phyloP scores from a whole-genome alignment of 1,284 basidiomycete genomes.

The Pyrrhoderma noxium region DNA sequence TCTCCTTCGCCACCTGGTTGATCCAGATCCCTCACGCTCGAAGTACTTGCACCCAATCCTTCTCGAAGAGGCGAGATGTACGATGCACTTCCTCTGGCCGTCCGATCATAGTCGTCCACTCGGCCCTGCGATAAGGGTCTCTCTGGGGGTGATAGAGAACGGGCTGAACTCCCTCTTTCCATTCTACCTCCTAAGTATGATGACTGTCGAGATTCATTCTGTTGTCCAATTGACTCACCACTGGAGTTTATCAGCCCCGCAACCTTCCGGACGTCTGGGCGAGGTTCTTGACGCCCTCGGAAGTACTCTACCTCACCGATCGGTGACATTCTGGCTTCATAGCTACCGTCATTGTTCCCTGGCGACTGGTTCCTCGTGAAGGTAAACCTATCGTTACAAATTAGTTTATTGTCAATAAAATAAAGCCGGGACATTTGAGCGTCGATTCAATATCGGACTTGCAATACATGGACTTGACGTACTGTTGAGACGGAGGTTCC shows the following conservation, averaged over 20 bases:
- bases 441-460: too few species aligned
- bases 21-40: background rate
- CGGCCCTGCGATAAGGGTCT: too few species aligned
- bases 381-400: too few species aligned
- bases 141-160: too few species aligned
- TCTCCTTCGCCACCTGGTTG: background rate
- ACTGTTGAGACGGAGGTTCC: constrained; percentile 16
- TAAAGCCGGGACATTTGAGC: too few species aligned
- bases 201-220: background rate
- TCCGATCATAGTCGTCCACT: too few species aligned
- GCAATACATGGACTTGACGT: background rate
- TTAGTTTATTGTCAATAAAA: too few species aligned
- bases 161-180: background rate
- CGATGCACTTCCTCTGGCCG: background rate
- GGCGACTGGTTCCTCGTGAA: too few species aligned
- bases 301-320: background rate
- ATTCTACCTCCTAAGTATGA: background rate
- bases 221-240: background rate
- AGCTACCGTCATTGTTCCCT: too few species aligned
- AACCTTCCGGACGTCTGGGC: background rate
- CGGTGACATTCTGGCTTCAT: too few species aligned
- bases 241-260: background rate
- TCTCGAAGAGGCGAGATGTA: background rate
- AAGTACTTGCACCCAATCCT: background rate
- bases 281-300: background rate